phyloP scores from a whole-genome alignment of 179 eudicot genomes.

The Corrigiola litoralis region DNA sequence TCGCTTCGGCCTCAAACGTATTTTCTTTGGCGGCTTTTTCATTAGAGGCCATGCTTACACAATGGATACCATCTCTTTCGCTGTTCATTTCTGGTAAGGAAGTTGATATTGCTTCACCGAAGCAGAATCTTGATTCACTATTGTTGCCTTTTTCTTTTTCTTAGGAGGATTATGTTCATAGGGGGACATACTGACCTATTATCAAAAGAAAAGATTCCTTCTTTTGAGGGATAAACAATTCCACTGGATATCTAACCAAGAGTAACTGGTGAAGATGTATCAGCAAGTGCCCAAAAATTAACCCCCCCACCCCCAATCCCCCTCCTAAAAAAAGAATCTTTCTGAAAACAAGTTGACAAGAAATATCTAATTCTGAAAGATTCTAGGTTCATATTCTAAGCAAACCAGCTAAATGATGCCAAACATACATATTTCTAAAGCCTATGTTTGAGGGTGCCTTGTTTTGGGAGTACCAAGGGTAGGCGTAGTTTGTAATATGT shows the following conservation, averaged over 20 bases:
- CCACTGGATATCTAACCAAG: background rate
- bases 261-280: background rate
- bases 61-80: conserved; percentile 98
- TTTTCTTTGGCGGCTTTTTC: conserved; percentile 98
- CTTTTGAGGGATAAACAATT: background rate
- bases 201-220: background rate
- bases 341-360: background rate
- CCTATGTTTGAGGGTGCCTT: background rate
- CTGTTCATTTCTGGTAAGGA: conserved; percentile 87
- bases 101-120: background rate
- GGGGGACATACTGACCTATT: background rate
- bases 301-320: background rate
- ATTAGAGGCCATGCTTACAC: conserved; percentile 99
- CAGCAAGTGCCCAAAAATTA: background rate
- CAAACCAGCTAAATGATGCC: background rate
- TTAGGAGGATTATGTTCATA: background rate
- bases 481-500: too few species aligned
- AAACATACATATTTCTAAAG: background rate
- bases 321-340: background rate
- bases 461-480: too few species aligned
- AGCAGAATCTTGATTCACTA: background rate
- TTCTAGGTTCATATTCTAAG: background rate
- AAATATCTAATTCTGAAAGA: background rate
- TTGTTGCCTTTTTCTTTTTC: background rate
- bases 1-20: conserved; percentile 84